phyloP scores from a whole-genome alignment of 2,329 filamentous ascomycete species.

The Hymenoscyphus infarciens region DNA sequence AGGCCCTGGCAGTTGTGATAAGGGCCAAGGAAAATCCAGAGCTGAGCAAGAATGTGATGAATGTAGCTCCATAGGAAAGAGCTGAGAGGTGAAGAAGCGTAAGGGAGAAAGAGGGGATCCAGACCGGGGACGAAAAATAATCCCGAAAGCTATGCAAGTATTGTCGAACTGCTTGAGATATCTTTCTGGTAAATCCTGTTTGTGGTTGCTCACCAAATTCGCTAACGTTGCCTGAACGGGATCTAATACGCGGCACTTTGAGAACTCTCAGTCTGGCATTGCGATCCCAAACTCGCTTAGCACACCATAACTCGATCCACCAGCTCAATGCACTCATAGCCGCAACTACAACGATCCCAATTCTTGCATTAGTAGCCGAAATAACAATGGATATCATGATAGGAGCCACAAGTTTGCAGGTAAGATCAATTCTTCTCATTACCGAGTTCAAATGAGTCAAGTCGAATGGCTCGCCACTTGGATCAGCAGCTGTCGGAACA shows the following conservation, averaged over 20 bases:
- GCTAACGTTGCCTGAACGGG: no score
- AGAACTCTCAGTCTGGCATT: constrained; percentile 31
- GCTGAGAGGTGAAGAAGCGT: constrained; percentile 53
- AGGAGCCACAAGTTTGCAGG: constrained; percentile 53
- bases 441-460: constrained; percentile 47
- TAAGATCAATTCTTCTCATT: constrained; percentile 55
- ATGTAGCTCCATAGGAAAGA: constrained; percentile 51
- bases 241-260: constrained; percentile 23
- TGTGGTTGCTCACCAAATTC: not conserved
- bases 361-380: constrained; percentile 39
- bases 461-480: constrained; percentile 36
- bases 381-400: constrained; percentile 47
- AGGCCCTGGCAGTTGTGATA: constrained; percentile 45
- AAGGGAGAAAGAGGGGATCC: constrained; percentile 47
- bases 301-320: constrained; percentile 40
- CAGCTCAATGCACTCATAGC: constrained; percentile 42
- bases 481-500: constrained; percentile 39
- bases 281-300: constrained; percentile 40
- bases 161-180: constrained; percentile 14
- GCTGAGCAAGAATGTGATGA: constrained; percentile 52
- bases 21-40: constrained; percentile 45
- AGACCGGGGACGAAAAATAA: constrained; percentile 40
- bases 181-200: not conserved
- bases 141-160: constrained; percentile 35
- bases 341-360: constrained; percentile 46